phyloP scores from a whole-genome alignment of 345 rosid genomes.

The Xanthoceras sorbifolium region DNA sequence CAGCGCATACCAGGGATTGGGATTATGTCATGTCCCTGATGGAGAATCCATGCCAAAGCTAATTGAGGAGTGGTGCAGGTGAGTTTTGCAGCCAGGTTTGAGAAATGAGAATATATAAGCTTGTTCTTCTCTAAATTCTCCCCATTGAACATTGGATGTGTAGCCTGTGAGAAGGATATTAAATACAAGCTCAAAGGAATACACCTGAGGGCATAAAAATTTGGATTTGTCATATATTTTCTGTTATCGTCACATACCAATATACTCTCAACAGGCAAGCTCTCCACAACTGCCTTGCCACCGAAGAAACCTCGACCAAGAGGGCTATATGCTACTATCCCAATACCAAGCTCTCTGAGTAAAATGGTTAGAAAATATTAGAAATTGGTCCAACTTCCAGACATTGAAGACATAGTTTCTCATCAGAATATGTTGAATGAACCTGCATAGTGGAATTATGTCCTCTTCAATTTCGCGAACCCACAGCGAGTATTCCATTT shows the following conservation, averaged over 20 bases:
- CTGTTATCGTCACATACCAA: slow-evolving; percentile 14
- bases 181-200: background rate
- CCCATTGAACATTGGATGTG: slow-evolving; percentile 44
- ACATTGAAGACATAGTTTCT: too few relatives aligned
- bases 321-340: slow-evolving; percentile 43
- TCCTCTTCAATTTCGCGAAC: slow-evolving; percentile 51
- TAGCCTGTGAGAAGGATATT: slow-evolving; percentile 11
- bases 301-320: slow-evolving; percentile 46
- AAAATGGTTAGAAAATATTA: background rate
- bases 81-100: slow-evolving; percentile 39
- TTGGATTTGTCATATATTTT: background rate
- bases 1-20: slow-evolving; percentile 54
- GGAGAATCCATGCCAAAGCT: slow-evolving; percentile 52
- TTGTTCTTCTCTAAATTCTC: slow-evolving; percentile 55
- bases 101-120: slow-evolving; percentile 29
- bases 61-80: slow-evolving; percentile 47
- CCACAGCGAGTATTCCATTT: slow-evolving; percentile 53
- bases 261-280: slow-evolving; percentile 31
- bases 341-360: slow-evolving; percentile 42
- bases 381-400: background rate
- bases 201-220: background rate
- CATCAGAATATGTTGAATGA: background rate
- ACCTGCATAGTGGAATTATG: slow-evolving; percentile 55
- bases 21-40: slow-evolving; percentile 49
- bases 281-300: slow-evolving; percentile 42